Evolutionary conservation across 768 basidiomycete species (phyloP).

Genomic region (Suillus weaverae): DNA sequence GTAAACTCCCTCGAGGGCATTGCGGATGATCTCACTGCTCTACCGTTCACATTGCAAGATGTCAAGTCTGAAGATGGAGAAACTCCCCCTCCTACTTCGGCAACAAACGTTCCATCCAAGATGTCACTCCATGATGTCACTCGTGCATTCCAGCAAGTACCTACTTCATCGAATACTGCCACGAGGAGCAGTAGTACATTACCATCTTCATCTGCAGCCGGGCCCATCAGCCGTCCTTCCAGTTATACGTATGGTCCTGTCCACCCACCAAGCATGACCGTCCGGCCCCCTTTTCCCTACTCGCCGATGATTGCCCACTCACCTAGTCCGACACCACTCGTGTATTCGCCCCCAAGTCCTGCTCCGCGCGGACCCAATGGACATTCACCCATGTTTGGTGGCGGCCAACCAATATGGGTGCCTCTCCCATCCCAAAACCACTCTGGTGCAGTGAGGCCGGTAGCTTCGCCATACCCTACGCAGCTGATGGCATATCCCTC

Average conservation of each 20-base stretch:
- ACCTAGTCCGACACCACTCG: conserved; percentile 58
- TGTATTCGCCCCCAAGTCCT: conserved; percentile 69
- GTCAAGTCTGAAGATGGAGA: conserved; percentile 86
- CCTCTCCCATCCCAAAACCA: conserved; percentile 50
- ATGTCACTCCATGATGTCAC: conserved; percentile 84
- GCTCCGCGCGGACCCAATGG: conserved; percentile 68
- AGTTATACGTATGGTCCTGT: conserved; percentile 37
- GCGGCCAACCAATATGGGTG: conserved; percentile 61
- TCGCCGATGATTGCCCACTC: conserved; percentile 75
- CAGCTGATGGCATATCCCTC: conserved; percentile 68
- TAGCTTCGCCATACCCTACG: conserved; percentile 60
- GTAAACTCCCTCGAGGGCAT: conserved; percentile 85
- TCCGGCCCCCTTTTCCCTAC: conserved; percentile 56
- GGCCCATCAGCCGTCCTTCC: conserved; percentile 27
- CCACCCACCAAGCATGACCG: conserved; percentile 43
- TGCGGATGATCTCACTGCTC: conserved; percentile 74
- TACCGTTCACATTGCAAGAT: conserved; percentile 82
- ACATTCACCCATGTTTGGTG: conserved; percentile 55
- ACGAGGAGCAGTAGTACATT: conserved; percentile 48
- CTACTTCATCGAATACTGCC: conserved; percentile 52
- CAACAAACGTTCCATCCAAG: conserved; percentile 54
- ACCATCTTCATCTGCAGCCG: conserved; percentile 48
- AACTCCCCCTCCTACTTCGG: conserved; percentile 67
- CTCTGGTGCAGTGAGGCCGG: conserved; percentile 53
- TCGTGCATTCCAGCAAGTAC: conserved; percentile 85